Evolutionary conservation across 2,329 filamentous ascomycete species (phyloP), one percentile per base, ranked within the genome.

Genomic region (Ophiocordyceps camponoti-saundersi): DNA sequence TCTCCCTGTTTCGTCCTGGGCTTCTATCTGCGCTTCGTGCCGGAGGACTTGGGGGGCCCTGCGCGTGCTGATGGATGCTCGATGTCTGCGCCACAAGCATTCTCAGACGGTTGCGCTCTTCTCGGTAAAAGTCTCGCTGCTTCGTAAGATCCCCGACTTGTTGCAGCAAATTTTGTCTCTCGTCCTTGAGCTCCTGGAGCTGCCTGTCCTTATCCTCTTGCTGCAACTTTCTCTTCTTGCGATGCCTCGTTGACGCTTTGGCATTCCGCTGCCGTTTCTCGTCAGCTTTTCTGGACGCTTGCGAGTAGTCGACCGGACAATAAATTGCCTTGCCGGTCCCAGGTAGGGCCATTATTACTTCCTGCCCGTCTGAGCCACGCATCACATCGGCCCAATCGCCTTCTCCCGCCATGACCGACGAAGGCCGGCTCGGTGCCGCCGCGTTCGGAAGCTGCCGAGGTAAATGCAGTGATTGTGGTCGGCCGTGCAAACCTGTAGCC

Each of bases 201-300:
- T 75, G 80, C 47, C 73, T 71, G 16, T 77, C 76, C 48, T 81
- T 82, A 59, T 87, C 82, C 54, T 76, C 77, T 59, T 90, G 85
- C 60, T 83, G 81, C 57, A 88, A 85, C 65, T 93, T 93, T 57
- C 87, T 80, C 49, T 88, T 75, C 57, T 80, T 78, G 47, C 87
- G 76, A 53, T 93, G 92, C 49, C 87, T 75, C 44, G 85, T 85
- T 48, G 86, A 93, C 6, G 87, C 87, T 44, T 84, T 84, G 40
- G 87, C 87, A 57, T 94, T 94, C 46, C 86, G 77, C 60, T 83
- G 81, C 48, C 87, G 73, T 65, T 92, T 94, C 61, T 93, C 85
- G 56, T 92, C 85, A 39, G 85, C 84, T 55, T 85, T 79, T 53
- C 80, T 82, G 13, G 87, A 93, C 13, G 82, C 87, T 55, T 86